Percentiles rank a stretch among this genome's conserved stretches.
Conservation (phyloP, 352 stramenopile genomes). For the Phytophthora tubulina region DNA sequence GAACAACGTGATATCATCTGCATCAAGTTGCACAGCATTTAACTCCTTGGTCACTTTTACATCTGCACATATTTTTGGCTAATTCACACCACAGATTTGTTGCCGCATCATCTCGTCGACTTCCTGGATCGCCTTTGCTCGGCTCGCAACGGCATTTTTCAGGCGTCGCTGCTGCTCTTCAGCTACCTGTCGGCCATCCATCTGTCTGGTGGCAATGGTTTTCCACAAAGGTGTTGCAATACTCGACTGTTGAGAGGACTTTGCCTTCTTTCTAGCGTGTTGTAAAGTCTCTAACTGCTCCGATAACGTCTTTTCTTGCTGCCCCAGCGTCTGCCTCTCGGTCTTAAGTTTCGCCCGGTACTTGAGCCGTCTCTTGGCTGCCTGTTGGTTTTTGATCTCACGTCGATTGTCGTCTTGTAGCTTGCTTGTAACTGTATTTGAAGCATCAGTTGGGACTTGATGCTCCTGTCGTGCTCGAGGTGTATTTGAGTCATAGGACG, state of each 20-base stretch:
- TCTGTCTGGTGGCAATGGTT: conserved; percentile 30
- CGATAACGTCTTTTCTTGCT: conserved; percentile 24
- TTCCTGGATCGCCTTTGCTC: conserved; percentile 31
- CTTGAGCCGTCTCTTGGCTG: conserved; percentile 31
- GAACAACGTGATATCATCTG: conserved; percentile 29
- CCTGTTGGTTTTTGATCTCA: conserved; percentile 19
- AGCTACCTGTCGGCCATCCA: conserved; percentile 30
- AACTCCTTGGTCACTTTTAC: neutral
- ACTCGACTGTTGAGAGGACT: neutral
- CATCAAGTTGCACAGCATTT: neutral
- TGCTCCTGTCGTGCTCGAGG: conserved; percentile 16
- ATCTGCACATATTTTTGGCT: neutral
- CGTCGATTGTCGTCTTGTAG: neutral
- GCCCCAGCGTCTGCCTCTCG: conserved; percentile 34
- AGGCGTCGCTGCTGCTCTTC: conserved; percentile 31
- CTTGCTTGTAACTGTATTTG: neutral
- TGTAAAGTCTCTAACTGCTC: conserved; percentile 21
- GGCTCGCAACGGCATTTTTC: conserved; percentile 21
- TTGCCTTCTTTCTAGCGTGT: conserved; percentile 12
- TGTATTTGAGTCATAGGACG: neutral
- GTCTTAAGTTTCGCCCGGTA: conserved; percentile 43
- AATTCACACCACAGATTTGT: neutral
- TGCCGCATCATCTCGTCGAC: conserved; percentile 16
- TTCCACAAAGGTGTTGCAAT: conserved; percentile 20
- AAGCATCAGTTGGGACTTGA: neutral